Conservation (phyloP, 2,329 filamentous ascomycete genomes). For the Aspergillus quadricinctus region DNA sequence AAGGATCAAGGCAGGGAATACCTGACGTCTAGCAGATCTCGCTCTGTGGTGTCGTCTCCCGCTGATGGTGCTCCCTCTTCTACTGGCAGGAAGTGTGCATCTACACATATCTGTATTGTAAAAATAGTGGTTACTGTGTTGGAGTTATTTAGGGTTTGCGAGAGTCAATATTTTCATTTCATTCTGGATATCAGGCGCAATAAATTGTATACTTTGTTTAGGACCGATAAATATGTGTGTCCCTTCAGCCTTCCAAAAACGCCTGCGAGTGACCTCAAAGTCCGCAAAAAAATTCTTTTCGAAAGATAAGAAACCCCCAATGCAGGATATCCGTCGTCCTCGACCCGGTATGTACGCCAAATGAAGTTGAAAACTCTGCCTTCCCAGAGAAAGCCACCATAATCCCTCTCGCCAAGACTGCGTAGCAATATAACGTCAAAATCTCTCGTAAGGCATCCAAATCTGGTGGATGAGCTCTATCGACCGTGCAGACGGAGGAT, state of each 20-base stretch:
- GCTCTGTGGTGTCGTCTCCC: background rate
- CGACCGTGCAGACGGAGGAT: too few species aligned
- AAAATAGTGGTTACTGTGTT: background rate
- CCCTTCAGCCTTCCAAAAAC: constrained; percentile 5
- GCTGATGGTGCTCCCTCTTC: background rate
- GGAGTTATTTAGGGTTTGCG: background rate
- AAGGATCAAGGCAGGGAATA: background rate
- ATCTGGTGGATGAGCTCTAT: background rate
- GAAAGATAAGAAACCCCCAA: constrained; percentile 10
- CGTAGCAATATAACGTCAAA: background rate
- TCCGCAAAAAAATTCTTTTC: constrained; percentile 11
- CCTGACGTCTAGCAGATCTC: background rate
- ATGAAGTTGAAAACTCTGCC: background rate
- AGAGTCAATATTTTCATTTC: background rate
- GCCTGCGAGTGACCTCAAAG: constrained; percentile 5
- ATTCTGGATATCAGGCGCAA: background rate
- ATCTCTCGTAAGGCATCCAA: background rate
- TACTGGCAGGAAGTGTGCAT: background rate
- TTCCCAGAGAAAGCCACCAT: background rate
- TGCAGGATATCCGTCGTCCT: constrained; percentile 13
- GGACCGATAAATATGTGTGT: background rate
- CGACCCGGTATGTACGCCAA: constrained; percentile 11
- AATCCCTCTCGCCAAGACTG: background rate
- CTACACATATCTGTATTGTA: background rate
- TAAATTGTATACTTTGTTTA: background rate